Evolutionary conservation across 2,329 filamentous ascomycete species (phyloP), one percentile per base, ranked within the genome.

Genomic region (Clonostachys byssicola): DNA sequence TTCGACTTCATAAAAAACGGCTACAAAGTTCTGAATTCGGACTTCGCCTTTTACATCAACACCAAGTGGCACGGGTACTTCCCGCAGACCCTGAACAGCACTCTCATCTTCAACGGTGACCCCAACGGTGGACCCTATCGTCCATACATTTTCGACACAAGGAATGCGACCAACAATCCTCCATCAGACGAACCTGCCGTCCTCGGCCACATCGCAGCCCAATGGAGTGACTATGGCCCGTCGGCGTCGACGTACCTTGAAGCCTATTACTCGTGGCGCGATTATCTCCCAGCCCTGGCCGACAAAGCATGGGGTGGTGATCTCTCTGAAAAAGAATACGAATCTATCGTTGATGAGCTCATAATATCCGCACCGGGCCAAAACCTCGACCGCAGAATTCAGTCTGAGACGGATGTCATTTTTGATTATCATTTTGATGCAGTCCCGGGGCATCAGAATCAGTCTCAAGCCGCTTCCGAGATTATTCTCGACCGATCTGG

Each of bases 21-120:
- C 39, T 59, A 60, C 48, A 41, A 48, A 0, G 53, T 59, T 12
- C 43, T 59, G 39, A 60, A 60, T 53, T 56, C 57, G 9, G 50
- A 56, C 6, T 55, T 55, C 13, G 49, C 47, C 14, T 49, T 52
- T 40, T 60, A 60, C 44, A 48, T 56, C 2, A 57, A 60, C 3
- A 51, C 48, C 36, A 60, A 60, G 47, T 73, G 65, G 52, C 70
- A 71, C 2, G 67, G 41, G 3, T n/a, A 14, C 17, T 79, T 76
- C 54, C 65, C 72, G 1, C 64, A 72, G 39, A 60, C 63, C 6
- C 66, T 80, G 46, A 73, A 79, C 52, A 60, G 73, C 40, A 62
- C 67, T 2, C 66, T 68, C 6, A 48, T 51, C 10, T 60, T 59
- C 33, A 61, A 73, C 34, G 56, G 54, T 5, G 46, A 52, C 17